Percentiles rank a stretch among this genome's conserved stretches.
Conservation (phyloP, 2,329 filamentous ascomycete genomes). For the Scorias spongiosa region DNA sequence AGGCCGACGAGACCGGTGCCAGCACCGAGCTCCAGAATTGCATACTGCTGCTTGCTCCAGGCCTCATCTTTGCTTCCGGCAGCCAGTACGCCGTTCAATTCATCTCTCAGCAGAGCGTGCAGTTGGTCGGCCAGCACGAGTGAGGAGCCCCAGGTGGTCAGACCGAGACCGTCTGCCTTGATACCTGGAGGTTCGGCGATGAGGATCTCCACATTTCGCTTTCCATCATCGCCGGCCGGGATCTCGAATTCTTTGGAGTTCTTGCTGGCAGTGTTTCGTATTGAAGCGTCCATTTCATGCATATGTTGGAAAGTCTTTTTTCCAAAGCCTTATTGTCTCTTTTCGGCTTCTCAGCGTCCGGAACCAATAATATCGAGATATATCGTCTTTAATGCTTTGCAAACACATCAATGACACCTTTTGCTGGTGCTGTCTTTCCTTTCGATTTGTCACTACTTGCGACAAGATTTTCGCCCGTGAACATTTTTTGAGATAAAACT, state of each 20-base stretch:
- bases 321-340: no score
- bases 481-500: no score
- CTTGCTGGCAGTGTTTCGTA: no score
- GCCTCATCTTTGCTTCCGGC: constrained; percentile 1
- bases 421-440: no score
- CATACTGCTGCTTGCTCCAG: constrained; percentile 1
- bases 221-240: neutral
- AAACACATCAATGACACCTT: no score
- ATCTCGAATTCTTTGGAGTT: neutral
- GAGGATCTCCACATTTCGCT: neutral
- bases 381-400: no score
- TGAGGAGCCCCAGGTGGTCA: constrained; percentile 26
- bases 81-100: constrained; percentile 2
- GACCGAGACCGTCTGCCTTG: constrained; percentile 20
- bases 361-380: no score
- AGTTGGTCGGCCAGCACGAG: constrained; percentile 21
- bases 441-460: no score
- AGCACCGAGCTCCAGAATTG: constrained; percentile 24
- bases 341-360: no score
- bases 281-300: no score
- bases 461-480: no score
- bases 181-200: neutral
- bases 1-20: constrained; percentile 25
- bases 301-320: no score
- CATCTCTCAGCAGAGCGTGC: constrained; percentile 14